These are phyloP conservation scores for Candida oleophila DNA, from an alignment of 805 yeast genomes.

Conservation along the genomic window DNA sequence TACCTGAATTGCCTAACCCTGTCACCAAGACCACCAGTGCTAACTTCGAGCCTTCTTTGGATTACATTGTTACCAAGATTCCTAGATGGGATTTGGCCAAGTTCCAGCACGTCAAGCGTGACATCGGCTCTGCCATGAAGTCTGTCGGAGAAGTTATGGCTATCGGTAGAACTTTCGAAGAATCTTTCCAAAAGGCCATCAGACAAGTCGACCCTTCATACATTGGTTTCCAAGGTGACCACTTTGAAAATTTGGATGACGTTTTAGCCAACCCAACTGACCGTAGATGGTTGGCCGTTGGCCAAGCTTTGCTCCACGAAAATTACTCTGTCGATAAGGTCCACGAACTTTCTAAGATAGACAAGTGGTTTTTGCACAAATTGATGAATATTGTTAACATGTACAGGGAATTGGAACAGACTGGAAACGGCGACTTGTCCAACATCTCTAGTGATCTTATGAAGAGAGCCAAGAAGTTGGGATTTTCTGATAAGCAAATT, in stretches of 20 bases:
- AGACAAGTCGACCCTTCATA: slow-evolving; percentile 84
- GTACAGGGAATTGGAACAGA: slow-evolving; percentile 75
- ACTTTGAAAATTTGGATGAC: slow-evolving; percentile 73
- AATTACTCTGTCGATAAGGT: slow-evolving; percentile 88
- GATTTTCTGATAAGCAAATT: slow-evolving; percentile 94
- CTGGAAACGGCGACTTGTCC: slow-evolving; percentile 47
- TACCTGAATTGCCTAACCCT: slow-evolving; percentile 94
- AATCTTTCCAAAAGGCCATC: slow-evolving; percentile 94
- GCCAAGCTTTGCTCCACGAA: slow-evolving; percentile 92
- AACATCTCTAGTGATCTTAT: slow-evolving; percentile 68
- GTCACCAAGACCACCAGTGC: slow-evolving; percentile 96
- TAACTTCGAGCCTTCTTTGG: slow-evolving; percentile 94
- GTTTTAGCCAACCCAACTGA: slow-evolving; percentile 86
- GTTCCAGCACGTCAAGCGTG: slow-evolving; percentile 92
- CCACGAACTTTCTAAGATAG: slow-evolving; percentile 89
- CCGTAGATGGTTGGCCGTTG: slow-evolving; percentile 97
- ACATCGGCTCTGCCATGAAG: slow-evolving; percentile 94
- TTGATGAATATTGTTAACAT: slow-evolving; percentile 88
- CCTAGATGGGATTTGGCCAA: slow-evolving; percentile 98
- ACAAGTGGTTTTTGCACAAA: slow-evolving; percentile 93
- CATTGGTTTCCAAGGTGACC: slow-evolving; percentile 87
- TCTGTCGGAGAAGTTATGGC: slow-evolving; percentile 99
- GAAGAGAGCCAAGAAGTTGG: slow-evolving; percentile 83
- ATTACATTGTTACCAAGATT: slow-evolving; percentile 93
- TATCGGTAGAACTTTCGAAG: slow-evolving; percentile 96